Evolutionary conservation across 441 rosid species (phyloP).

Genomic region (Iberis amara): DNA sequence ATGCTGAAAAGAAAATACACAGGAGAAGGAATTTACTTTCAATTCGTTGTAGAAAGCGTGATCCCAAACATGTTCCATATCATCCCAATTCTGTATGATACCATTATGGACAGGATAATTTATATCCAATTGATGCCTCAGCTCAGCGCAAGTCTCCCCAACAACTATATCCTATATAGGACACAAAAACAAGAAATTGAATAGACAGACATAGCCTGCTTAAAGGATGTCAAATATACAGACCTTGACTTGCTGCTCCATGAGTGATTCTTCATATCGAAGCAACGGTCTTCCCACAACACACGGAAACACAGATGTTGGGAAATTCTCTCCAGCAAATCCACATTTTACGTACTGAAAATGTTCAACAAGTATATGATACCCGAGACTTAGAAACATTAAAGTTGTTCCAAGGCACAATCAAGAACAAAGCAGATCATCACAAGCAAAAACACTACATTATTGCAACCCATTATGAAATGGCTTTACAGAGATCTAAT

Average conservation of each 20-base stretch:
- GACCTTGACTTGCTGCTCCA: conserved; percentile 86
- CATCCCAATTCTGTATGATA: conserved; percentile 93
- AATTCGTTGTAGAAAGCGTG: conserved; percentile 78
- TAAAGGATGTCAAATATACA: too few species aligned
- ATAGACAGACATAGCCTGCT: too few species aligned
- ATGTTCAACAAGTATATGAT: conserved; percentile 3
- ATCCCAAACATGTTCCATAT: conserved; percentile 97
- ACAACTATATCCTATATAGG: conserved; percentile 70
- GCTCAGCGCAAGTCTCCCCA: conserved; percentile 78
- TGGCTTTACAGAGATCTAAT: background rate
- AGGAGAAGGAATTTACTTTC: conserved; percentile 41
- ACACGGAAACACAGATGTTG: conserved; percentile 95
- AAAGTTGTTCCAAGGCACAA: background rate
- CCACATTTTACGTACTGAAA: conserved; percentile 94
- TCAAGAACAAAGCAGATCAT: background rate
- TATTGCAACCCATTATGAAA: background rate
- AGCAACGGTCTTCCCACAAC: conserved; percentile 90
- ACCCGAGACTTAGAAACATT: conserved; percentile 15
- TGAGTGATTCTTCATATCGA: conserved; percentile 82
- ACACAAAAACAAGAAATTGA: background rate
- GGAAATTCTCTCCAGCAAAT: conserved; percentile 94
- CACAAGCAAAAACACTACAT: background rate
- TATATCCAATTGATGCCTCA: conserved; percentile 83
- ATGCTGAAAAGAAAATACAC: background rate
- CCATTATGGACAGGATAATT: conserved; percentile 93